phyloP scores from a whole-genome alignment of 371 early-diverging fungal species.

The Mortierella sp. region DNA sequence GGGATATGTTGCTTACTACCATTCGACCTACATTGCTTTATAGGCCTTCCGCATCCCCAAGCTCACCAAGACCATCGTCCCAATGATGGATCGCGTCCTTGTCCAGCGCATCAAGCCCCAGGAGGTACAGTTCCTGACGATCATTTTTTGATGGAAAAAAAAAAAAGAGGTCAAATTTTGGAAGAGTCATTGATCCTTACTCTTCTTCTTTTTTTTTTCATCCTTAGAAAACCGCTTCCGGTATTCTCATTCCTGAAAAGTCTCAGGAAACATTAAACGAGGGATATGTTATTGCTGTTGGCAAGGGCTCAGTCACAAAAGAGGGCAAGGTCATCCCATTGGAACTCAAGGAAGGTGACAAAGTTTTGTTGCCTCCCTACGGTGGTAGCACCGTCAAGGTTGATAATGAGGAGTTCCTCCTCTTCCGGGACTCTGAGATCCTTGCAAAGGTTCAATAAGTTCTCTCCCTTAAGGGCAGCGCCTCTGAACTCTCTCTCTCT shows the following conservation, averaged over 20 bases:
- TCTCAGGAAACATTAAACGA: constrained; percentile 96
- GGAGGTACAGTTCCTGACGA: constrained; percentile 68
- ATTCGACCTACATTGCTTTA: no score
- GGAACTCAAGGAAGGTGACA: constrained; percentile 92
- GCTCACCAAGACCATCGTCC: constrained; percentile 80
- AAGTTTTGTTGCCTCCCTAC: constrained; percentile 94
- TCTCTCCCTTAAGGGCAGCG: background rate
- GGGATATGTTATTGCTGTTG: constrained; percentile 93
- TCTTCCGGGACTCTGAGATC: constrained; percentile 93
- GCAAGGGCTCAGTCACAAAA: constrained; percentile 87
- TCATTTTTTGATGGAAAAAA: no score
- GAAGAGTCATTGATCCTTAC: background rate
- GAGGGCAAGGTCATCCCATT: constrained; percentile 87
- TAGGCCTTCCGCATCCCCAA: constrained; percentile 52
- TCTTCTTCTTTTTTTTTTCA: background rate
- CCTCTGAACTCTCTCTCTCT: no score
- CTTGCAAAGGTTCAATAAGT: constrained; percentile 84
- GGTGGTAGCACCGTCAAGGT: constrained; percentile 96
- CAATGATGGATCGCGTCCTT: constrained; percentile 97
- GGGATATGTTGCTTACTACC: no score
- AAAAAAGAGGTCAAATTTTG: no score
- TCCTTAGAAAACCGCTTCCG: constrained; percentile 92
- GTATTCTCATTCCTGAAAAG: constrained; percentile 97
- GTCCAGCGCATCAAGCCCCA: constrained; percentile 96
- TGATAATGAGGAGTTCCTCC: constrained; percentile 79